phyloP scores from a whole-genome alignment of 345 rosid genomes.

The Erysimum cheiranthoides region DNA sequence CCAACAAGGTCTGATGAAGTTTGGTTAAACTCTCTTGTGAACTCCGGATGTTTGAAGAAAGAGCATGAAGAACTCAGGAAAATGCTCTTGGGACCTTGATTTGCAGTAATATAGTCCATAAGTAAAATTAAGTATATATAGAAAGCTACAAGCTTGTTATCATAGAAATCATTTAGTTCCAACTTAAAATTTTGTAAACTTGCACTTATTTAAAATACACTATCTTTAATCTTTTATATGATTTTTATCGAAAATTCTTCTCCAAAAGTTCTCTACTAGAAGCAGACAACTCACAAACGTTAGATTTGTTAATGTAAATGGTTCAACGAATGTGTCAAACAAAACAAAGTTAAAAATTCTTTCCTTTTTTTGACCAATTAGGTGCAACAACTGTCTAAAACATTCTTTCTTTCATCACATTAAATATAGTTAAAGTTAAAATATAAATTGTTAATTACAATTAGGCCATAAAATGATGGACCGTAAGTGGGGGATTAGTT shows the following conservation, averaged over 20 bases:
- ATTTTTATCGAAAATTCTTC: not conserved
- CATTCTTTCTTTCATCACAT: constrained; percentile 22
- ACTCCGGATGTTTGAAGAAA: constrained; percentile 68
- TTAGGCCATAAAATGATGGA: constrained; percentile 14
- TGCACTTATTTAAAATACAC: not conserved
- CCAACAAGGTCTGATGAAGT: constrained; percentile 80
- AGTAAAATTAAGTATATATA: constrained; percentile 2
- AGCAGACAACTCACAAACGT: not conserved
- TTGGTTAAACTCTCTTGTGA: constrained; percentile 77
- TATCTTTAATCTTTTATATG: not conserved
- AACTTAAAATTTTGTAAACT: constrained; percentile 24
- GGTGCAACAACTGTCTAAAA: not conserved
- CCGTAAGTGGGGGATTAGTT: constrained; percentile 40
- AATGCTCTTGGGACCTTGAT: constrained; percentile 58
- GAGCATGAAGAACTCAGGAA: constrained; percentile 50
- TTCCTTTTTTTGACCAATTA: not conserved
- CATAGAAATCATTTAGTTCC: constrained; percentile 7
- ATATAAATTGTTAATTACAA: not conserved
- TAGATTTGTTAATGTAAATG: constrained; percentile 3
- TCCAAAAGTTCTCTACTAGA: not conserved
- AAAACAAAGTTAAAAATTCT: constrained; percentile 2
- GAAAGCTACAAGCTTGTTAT: constrained; percentile 24
- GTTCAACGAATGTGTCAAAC: not conserved
- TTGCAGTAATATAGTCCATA: constrained; percentile 17
- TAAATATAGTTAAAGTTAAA: not conserved